These are phyloP conservation scores for Orychophragmus violaceus DNA, from an alignment of 345 rosid genomes.

Conservation along the genomic window DNA sequence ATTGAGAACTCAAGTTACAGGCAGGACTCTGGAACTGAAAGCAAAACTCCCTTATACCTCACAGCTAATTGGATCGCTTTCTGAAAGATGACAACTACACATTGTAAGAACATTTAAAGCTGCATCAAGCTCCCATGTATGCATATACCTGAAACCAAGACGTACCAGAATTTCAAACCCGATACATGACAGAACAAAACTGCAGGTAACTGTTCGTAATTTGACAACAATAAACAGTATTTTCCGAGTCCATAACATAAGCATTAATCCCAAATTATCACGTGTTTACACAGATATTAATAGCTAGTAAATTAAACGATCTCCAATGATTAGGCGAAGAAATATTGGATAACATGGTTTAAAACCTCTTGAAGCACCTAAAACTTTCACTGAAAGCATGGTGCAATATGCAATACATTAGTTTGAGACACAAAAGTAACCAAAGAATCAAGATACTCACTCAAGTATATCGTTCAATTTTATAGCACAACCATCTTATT, in stretches of 20 bases:
- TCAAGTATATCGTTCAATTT: not conserved
- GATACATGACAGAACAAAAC: not conserved
- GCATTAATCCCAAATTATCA: not conserved
- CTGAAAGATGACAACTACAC: slow-evolving; percentile 89
- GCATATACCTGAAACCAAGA: slow-evolving; percentile 61
- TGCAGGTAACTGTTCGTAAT: not conserved
- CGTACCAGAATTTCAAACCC: not conserved
- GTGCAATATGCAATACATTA: not conserved
- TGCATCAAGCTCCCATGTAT: slow-evolving; percentile 87
- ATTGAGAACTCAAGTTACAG: not conserved
- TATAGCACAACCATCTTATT: not conserved
- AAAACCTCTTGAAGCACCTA: too few relatives aligned
- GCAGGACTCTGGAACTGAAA: slow-evolving; percentile 15
- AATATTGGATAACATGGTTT: too few relatives aligned
- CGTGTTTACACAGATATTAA: not conserved
- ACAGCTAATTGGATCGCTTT: slow-evolving; percentile 50
- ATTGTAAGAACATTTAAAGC: slow-evolving; percentile 93
- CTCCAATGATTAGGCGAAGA: too few relatives aligned
- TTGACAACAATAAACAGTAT: not conserved
- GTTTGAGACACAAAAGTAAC: not conserved
- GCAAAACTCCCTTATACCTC: slow-evolving; percentile 48
- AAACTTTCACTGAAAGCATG: not conserved
- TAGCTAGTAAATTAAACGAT: not conserved
- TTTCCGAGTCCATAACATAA: not conserved
- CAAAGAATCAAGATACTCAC: not conserved